These are phyloP conservation scores for Neoscytalidium dimidiatum DNA, from an alignment of 2,329 filamentous ascomycete species.

Conservation along the genomic window DNA sequence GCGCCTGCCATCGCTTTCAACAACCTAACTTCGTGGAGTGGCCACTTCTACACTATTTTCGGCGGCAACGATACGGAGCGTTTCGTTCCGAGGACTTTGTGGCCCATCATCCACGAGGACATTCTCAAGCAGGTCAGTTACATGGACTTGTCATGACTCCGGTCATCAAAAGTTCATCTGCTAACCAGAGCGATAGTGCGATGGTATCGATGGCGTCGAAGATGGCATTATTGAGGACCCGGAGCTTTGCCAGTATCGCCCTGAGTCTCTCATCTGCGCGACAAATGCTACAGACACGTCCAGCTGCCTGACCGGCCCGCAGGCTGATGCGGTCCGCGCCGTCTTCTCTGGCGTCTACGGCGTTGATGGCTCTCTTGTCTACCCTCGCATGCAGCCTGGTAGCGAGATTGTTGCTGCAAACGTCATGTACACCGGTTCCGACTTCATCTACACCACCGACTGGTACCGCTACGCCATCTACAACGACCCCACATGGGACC, in stretches of 20 bases:
- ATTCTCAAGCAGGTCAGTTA: conserved; percentile 45
- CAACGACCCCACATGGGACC: conserved; percentile 47
- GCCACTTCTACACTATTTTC: conserved; percentile 34
- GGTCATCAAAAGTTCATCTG: no score
- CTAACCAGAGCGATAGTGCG: conserved; percentile 40
- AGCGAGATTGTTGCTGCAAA: conserved; percentile 36
- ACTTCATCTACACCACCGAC: conserved; percentile 47
- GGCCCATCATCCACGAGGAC: conserved; percentile 46
- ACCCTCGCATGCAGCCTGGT: conserved; percentile 54
- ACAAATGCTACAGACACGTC: conserved; percentile 35
- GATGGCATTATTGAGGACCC: conserved; percentile 54
- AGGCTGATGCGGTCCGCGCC: conserved; percentile 46
- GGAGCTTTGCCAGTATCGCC: conserved; percentile 46
- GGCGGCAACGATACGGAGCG: conserved; percentile 34
- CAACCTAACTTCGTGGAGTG: conserved; percentile 36
- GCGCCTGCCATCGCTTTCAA: conserved; percentile 37
- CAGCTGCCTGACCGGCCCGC: conserved; percentile 46
- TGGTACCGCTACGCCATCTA: conserved; percentile 54
- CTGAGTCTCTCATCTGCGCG: conserved; percentile 41
- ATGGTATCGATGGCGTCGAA: conserved; percentile 49
- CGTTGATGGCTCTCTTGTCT: conserved; percentile 48
- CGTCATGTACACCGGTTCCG: conserved; percentile 34
- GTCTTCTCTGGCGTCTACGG: conserved; percentile 47
- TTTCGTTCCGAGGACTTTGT: conserved; percentile 43
- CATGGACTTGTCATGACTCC: neutral